Base-by-base conservation (phyloP, 345 rosid species). In the Mangifera indica region DNA sequence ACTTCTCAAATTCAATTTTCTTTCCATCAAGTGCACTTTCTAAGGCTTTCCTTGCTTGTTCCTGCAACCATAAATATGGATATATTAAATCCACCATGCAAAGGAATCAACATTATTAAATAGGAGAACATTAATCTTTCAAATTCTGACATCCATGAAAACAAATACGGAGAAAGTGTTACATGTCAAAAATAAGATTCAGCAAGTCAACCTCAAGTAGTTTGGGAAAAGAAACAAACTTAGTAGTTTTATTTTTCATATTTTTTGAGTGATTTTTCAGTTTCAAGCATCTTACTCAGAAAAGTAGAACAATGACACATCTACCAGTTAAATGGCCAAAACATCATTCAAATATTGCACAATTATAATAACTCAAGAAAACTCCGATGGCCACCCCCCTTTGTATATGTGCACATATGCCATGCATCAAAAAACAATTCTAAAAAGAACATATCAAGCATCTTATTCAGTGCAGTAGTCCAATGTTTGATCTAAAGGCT, bases 1-100 rank as follows among this genome's bases (percentile, higher is more conserved):
- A 93, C 82, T 84, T 87, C 73, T 91, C 92, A 57, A 86, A 90
- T 76, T 93, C 98, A 69, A 65, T 80, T 72, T 88, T 91, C 91
- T 91, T 91, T 61, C 91, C 98, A n/a, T 92, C 98, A 52, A 93
- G 89, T 10, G 98, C 98, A 54, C 81, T 84, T 74, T 93, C 98
- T 78, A 93, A 79, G 42, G 98, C 89, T 78, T 86, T 91, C 73
- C 82, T 87, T 70, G 98, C 98, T 87, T 85, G 92, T 18, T 93
- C 97, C 97, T 93, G 80, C 74, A 72, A 67, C 48, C 70, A 62
- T 10, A 63, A 10, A 70, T 21, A 72, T 1, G 56, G 13, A 53
- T 62, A 72, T 12, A 4, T 10, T 53, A 25, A 51, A 54, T 45
- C 6, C 18, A 66, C 1, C 10, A 24, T 49, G 13, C 13, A 9